Conservation (phyloP, 768 basidiomycete genomes). For the Hypholoma fasciculare region DNA sequence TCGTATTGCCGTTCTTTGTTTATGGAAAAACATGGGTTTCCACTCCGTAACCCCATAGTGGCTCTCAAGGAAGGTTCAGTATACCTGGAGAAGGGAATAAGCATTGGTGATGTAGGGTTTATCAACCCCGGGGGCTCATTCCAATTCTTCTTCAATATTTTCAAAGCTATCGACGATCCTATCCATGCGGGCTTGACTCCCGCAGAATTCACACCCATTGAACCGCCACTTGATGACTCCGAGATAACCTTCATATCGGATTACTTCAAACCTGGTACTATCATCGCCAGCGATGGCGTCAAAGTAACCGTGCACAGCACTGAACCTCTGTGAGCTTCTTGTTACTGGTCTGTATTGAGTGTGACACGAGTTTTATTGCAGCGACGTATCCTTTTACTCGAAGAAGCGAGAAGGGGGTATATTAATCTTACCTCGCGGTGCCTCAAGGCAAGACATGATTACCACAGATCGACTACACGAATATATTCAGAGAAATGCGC, state of each 20-base stretch:
- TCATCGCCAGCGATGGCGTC: constrained; percentile 1
- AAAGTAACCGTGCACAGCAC: not conserved
- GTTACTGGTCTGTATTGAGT: not conserved
- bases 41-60: constrained; percentile 3
- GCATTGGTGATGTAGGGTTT: constrained; percentile 13
- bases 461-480: not conserved
- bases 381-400: not conserved
- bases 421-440: not conserved
- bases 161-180: constrained; percentile 7
- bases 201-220: constrained; percentile 1
- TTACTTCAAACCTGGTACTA: constrained; percentile 3
- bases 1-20: constrained; percentile 7
- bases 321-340: not conserved
- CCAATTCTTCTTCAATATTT: constrained; percentile 13
- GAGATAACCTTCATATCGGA: not conserved
- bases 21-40: constrained; percentile 10
- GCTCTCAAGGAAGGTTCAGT: not conserved
- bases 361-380: not conserved
- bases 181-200: not conserved
- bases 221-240: not conserved
- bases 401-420: constrained; percentile 1
- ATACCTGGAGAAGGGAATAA: constrained; percentile 2
- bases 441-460: not conserved
- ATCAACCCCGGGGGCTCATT: constrained; percentile 3
- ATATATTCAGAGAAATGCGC: not conserved